Evolutionary conservation across 306 rosid genomes (phyloP), one percentile per base, ranked within the genome.

Genomic region (Luffa acutangula): DNA sequence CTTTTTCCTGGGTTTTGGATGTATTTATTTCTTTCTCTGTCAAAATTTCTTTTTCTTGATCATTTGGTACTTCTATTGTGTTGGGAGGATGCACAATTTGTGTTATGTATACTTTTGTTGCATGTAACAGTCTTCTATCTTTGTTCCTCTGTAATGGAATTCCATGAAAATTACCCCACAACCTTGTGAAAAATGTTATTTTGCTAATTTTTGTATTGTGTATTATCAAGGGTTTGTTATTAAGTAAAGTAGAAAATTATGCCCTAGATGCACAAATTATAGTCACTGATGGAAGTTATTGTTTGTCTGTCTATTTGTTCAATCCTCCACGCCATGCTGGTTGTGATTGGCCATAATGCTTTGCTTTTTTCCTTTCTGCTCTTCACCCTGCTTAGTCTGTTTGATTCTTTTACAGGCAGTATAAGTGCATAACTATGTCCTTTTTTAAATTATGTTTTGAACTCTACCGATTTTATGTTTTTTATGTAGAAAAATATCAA

Each of bases 401-500:
- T 73, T 8, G 6, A 8, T 73, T 51, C 31, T 31, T 34, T 31
- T 51, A 7, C 60, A 25, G 20, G 78, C 33, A 31, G 42, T 51
- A 18, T 48, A 51, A 33, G 11, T 13, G 42, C 33, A 18, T 48
- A 51, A 33, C 20, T 14, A 8, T 42, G 53, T 8, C 62, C 15
- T 15, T 37, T 36, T 79, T 79, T 18, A 60, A 77, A 77, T 80
- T 78, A 72, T 77, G 78, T 67, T 76, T 63, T 78, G 46, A 84
- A 48, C 77, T 42, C 76, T 72, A 82, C 53, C 77, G 75, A 60
- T 83, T 80, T 72, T 69, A 64, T 64, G 52, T 39, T 82, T 62
- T 49, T 56, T 63, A 56, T 58, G 43, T 83, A 77, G 64, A 70
- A 93, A 96, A 79, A 78, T 67, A 75, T 85, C 99, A 2, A 96